phyloP scores from a whole-genome alignment of 257 asterid species.

The Petunia secreta region DNA sequence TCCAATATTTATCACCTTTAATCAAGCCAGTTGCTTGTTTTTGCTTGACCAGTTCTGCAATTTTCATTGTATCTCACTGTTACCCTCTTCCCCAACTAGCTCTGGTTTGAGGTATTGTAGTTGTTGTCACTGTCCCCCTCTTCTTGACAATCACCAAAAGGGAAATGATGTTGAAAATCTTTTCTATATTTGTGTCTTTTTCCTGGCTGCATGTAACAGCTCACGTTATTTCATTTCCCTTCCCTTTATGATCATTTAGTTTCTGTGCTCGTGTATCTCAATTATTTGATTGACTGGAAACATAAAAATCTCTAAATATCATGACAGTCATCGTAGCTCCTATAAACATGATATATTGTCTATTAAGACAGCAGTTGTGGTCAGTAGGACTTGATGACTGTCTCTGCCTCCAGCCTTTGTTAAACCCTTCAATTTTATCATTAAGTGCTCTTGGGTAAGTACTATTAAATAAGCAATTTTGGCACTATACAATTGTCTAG shows the following conservation, averaged over 20 bases:
- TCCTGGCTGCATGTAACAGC: not conserved
- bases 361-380: not conserved
- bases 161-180: constrained; percentile 8
- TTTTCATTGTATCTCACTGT: not conserved
- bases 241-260: not conserved
- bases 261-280: not conserved
- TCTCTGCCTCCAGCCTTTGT: constrained; percentile 9
- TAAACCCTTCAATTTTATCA: constrained; percentile 18
- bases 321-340: not conserved
- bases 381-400: constrained; percentile 5
- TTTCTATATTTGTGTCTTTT: not conserved
- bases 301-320: not conserved
- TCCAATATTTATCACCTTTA: not conserved
- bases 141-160: constrained; percentile 17
- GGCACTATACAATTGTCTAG: constrained; percentile 11
- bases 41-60: not conserved
- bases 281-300: constrained; percentile 12
- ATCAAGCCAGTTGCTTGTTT: constrained; percentile 1
- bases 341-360: not conserved
- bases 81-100: constrained; percentile 1
- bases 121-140: not conserved
- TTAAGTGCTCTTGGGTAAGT: not conserved
- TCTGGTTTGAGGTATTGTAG: not conserved
- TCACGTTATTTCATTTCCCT: not conserved
- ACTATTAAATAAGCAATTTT: constrained; percentile 5